Evolutionary conservation across 805 yeast species (phyloP), one percentile per base, ranked within the genome.

Genomic region (Sugiyamaella americana): DNA sequence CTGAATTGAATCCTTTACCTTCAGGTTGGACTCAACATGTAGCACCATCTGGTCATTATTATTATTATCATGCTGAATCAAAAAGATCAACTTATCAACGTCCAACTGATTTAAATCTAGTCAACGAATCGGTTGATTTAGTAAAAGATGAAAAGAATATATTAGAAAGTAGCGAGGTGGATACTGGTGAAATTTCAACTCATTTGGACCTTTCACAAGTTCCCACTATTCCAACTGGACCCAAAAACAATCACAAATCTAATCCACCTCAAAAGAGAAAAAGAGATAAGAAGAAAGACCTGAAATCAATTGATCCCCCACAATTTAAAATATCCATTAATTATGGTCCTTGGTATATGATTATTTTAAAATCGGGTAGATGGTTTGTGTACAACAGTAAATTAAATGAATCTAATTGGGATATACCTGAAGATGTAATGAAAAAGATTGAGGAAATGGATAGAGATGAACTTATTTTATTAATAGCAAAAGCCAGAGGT

Each of bases 401-500:
- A 2, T 58, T 67, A 1, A 51, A 57, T 5, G 49, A 47, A 35
- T 66, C 73, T 1, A 45, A 50, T 3, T 71, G 77, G 75, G 45
- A 50, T 19, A 60, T 71, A 5, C 65, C 67, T 1, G 59, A 56
- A 1, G 56, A 55, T 11, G 59, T 70, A 13, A 41, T 52, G 10
- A 47, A 49, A 4, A 48, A 61, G 5, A 34, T 71, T 20, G 52
- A 61, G 2, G 39, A 49, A 1, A 20, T 69, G 37, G 71, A 66
- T 32, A 54, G 54, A 18, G 61, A 62, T 21, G 50, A 58, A 41
- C 41, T 71, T 11, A 44, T 70, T 1, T 32, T 62, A 24, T 48
- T 66, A 36, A 57, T 68, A 8, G 74, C 74, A 1, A 61, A 61
- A 41, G 64, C 70, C 10, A 52, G 75, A 26, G 75, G 75, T 0